These are phyloP conservation scores for Botrytis sinoallii DNA, from an alignment of 2,329 filamentous ascomycete species.

Conservation along the genomic window DNA sequence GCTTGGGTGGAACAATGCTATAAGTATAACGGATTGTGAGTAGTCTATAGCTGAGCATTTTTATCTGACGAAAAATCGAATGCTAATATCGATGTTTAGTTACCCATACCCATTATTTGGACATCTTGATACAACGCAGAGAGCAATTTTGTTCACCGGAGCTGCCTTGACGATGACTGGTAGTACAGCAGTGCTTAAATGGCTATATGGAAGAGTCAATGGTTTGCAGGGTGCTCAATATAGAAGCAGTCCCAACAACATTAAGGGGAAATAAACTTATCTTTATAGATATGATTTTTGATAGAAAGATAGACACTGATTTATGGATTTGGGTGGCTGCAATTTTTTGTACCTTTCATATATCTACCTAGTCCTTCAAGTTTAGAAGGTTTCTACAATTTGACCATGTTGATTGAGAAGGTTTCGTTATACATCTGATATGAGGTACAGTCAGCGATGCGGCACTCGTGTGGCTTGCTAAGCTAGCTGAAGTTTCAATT, in stretches of 20 bases:
- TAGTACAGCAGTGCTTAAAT: slow-evolving; percentile 67
- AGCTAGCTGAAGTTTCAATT: too few relatives aligned
- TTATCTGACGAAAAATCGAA: background rate
- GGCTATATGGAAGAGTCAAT: slow-evolving; percentile 65
- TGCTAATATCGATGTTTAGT: slow-evolving; percentile 42
- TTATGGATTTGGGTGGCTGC: background rate
- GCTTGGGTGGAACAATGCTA: slow-evolving; percentile 74
- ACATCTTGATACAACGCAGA: slow-evolving; percentile 61
- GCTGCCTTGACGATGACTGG: slow-evolving; percentile 70
- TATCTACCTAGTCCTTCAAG: background rate
- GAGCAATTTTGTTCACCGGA: slow-evolving; percentile 64
- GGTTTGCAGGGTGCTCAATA: slow-evolving; percentile 47
- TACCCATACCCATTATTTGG: slow-evolving; percentile 88
- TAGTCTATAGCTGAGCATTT: slow-evolving; percentile 16
- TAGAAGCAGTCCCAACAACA: slow-evolving; percentile 21
- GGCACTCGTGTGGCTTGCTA: too few relatives aligned
- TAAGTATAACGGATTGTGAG: slow-evolving; percentile 61
- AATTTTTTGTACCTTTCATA: background rate
- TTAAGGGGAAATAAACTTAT: slow-evolving; percentile 6
- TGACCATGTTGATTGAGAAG: background rate
- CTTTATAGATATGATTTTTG: background rate
- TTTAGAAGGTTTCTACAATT: background rate
- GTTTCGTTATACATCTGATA: background rate
- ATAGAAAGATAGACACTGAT: background rate
- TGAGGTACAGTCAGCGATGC: background rate